Base-by-base conservation (phyloP, 2,329 filamentous ascomycete genomes). In the Cucurbitaria berberidis region DNA sequence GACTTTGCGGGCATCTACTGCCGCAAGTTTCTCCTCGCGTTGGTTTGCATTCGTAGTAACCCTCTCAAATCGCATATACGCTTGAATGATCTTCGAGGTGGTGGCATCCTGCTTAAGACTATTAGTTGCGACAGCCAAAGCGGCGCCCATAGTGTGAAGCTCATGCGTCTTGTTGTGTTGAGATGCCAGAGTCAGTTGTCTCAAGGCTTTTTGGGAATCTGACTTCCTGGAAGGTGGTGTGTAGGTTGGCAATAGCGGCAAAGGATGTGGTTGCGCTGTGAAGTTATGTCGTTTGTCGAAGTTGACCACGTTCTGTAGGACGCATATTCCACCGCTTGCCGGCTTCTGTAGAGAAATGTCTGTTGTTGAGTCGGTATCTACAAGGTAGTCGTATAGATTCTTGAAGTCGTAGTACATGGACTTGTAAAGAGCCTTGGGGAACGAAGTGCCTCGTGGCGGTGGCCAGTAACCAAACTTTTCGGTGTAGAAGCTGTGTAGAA, bases 401-500 rank as follows among this genome's bases (percentile, higher is more conserved):
- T 85, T 81, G 59, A 95, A 92, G 59, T 93, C 90, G 29, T 80
- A 76, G 35, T 83, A 82, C 84, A 93, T 88, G 3, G 78, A 77
- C 27, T 77, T 77, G 63, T 86, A 86, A 1, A 88, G 72, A 18
- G 79, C 75, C 32, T 86, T 84, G 15, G 85, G 81, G 58, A 88
- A 89, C 1, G 81, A 71, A 6, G 74, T 66, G 48, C 74, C 78
- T 18, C 76, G 72, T 2, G 77, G 76, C 0, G 89, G 89, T 0
- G 90, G 90, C 73, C 89, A 93, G 60, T 87, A 88, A 5, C 89
- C 89, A 27, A 91, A 81, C 48, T 86, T 86, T 0, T 82, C 79
- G 1, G 84, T 78, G 66, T 91, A 93, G 64, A 86, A 88, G 0
- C 80, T 79, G 22, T 87, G 79, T 1, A 95, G 72, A 58, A 90